These are phyloP conservation scores for Fagus sylvatica DNA, from an alignment of 306 rosid genomes.

Conservation along the genomic window DNA sequence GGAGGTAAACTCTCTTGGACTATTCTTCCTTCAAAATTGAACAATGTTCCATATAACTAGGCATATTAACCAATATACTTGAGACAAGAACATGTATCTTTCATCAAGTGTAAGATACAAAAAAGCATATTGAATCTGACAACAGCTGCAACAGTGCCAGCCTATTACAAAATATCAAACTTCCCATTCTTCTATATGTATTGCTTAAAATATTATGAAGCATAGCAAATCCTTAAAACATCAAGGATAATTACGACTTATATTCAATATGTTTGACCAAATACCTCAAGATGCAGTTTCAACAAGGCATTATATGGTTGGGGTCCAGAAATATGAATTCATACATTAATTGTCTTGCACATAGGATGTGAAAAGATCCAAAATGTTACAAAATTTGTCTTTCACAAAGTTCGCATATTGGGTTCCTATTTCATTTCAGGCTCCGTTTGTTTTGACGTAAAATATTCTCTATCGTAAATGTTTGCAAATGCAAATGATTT, in stretches of 20 bases:
- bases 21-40: not conserved
- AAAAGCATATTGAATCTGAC: not conserved
- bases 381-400: not conserved
- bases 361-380: not conserved
- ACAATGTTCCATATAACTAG: not conserved
- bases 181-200: constrained; percentile 9
- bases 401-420: not conserved
- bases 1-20: too few relatives aligned
- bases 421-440: too few relatives aligned
- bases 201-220: constrained; percentile 23
- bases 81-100: not conserved
- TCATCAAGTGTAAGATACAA: not conserved
- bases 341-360: too few relatives aligned
- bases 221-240: not conserved
- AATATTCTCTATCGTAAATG: too few relatives aligned
- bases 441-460: too few relatives aligned
- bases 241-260: not conserved
- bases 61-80: not conserved
- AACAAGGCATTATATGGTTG: not conserved
- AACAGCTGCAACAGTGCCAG: not conserved
- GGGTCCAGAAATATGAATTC: not conserved
- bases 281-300: too few relatives aligned
- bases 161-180: not conserved
- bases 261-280: not conserved
- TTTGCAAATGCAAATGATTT: too few relatives aligned